These are phyloP conservation scores for Candida quercuum DNA, from an alignment of 805 yeast genomes.

Conservation along the genomic window DNA sequence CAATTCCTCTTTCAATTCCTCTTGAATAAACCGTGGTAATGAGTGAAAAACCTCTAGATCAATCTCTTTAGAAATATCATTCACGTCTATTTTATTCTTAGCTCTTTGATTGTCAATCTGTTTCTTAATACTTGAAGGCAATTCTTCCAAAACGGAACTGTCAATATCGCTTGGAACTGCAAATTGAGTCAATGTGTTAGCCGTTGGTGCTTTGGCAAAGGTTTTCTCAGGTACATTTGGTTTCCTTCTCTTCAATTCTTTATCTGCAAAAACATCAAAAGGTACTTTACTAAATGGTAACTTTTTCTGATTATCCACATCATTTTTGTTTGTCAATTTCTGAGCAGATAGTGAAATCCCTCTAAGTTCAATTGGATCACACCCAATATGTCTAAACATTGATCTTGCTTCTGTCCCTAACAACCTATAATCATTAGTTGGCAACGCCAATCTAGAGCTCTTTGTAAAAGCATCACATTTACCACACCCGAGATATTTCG, in stretches of 20 bases:
- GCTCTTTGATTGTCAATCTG: slow-evolving; percentile 12
- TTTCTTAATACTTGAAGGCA: slow-evolving; percentile 17
- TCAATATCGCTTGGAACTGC: slow-evolving; percentile 26
- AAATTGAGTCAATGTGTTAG: slow-evolving; percentile 12
- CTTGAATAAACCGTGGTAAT: slow-evolving; percentile 60
- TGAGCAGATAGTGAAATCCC: slow-evolving; percentile 74
- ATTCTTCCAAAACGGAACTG: slow-evolving; percentile 20
- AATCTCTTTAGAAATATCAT: slow-evolving; percentile 30
- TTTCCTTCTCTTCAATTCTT: slow-evolving; percentile 2
- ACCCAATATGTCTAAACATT: slow-evolving; percentile 47
- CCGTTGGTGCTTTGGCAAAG: not conserved
- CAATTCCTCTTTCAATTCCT: slow-evolving; percentile 54
- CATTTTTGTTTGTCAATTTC: slow-evolving; percentile 38
- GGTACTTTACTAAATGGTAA: slow-evolving; percentile 27
- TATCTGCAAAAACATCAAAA: slow-evolving; percentile 5
- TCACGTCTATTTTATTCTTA: slow-evolving; percentile 14
- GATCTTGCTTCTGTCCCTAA: slow-evolving; percentile 54
- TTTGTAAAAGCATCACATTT: slow-evolving; percentile 60
- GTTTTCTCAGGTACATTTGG: slow-evolving; percentile 5
- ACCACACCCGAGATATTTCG: slow-evolving; percentile 85
- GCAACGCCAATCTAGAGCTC: slow-evolving; percentile 52
- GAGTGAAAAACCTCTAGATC: slow-evolving; percentile 62
- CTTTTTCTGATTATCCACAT: slow-evolving; percentile 26
- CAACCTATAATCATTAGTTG: slow-evolving; percentile 57
- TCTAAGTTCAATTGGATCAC: slow-evolving; percentile 64